phyloP scores from a whole-genome alignment of 192 early-diverging fungal genomes.

The Mortierella claussenii region DNA sequence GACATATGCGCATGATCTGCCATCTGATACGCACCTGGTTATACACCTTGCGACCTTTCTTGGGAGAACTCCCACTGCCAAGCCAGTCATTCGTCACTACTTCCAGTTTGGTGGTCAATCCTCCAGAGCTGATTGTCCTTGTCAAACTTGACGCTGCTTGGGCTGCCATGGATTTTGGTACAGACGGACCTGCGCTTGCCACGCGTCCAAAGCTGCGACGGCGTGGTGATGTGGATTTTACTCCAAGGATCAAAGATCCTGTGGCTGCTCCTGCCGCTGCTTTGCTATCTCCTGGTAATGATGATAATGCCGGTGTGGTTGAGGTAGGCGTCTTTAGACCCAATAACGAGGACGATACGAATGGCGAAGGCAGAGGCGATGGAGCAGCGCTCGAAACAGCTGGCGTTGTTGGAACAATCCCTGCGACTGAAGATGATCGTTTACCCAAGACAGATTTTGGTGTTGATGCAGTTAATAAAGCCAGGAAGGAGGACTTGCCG shows the following conservation, averaged over 20 bases:
- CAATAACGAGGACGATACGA: neutral
- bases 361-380: neutral
- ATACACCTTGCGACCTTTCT: slow-evolving; percentile 25
- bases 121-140: slow-evolving; percentile 22
- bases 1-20: no score
- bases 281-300: no score
- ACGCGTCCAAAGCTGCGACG: slow-evolving; percentile 11
- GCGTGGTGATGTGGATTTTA: slow-evolving; percentile 8
- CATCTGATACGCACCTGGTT: neutral
- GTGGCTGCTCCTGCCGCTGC: no score
- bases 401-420: neutral
- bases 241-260: no score
- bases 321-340: slow-evolving; percentile 1
- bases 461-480: neutral
- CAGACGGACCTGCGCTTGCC: slow-evolving; percentile 1
- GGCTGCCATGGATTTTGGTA: slow-evolving; percentile 17
- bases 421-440: neutral
- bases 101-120: slow-evolving; percentile 40
- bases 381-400: neutral
- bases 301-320: neutral
- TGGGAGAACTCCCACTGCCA: slow-evolving; percentile 27
- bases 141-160: slow-evolving; percentile 29
- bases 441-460: slow-evolving; percentile 6
- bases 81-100: slow-evolving; percentile 52
- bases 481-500: slow-evolving; percentile 3